Evolutionary conservation across 768 basidiomycete species (phyloP), one percentile per base, ranked within the genome.

Genomic region (Russula abietina): DNA sequence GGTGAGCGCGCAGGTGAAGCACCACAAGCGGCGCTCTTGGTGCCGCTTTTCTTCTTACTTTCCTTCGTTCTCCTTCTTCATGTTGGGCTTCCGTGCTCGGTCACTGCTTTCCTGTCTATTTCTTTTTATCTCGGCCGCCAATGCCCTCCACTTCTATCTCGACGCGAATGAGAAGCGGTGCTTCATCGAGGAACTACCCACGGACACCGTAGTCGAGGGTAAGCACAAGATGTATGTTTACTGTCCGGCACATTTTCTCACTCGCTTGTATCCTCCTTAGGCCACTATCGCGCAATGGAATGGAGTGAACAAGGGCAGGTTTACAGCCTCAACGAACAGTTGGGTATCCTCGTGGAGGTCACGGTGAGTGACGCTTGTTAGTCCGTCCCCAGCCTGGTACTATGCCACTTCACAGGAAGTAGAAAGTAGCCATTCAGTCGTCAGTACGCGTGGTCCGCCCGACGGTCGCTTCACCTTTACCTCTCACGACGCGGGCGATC

Each of bases 401-500:
- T 10, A 53, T 19, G 26, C 45, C 7, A 51, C 43, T 24, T 38
- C 24, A 38, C 73, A 99, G 96, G 97, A 99, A 79, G 82, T 93
- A 67, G 86, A 90, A 41, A 86, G 81, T 2, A 84, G 84, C 2
- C 88, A 98, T 69, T 75, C 80, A 57, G 89, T 98, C 17, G 93
- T 92, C 46, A 88, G 88, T 69, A 94, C 93, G 10, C 84, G 85
- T n/a, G 97, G 97, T 2, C 90, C 94, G 6, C 78, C 86, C 26
- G 89, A 96, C 55, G 91, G 97, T 32, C 85, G 85, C 61, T 98
- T 98, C 78, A 98, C 97, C 0, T 99, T 99, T 71, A 98, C 97
- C 30, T 97, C 96, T 5, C 93, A 97, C 72, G 93, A 95, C 64
- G 82, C 95, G 32, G 95, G 95, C 53, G 97, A 98, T 78, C 97